phyloP scores from a whole-genome alignment of 352 stramenopile species.

The Blastocystis sp. region DNA sequence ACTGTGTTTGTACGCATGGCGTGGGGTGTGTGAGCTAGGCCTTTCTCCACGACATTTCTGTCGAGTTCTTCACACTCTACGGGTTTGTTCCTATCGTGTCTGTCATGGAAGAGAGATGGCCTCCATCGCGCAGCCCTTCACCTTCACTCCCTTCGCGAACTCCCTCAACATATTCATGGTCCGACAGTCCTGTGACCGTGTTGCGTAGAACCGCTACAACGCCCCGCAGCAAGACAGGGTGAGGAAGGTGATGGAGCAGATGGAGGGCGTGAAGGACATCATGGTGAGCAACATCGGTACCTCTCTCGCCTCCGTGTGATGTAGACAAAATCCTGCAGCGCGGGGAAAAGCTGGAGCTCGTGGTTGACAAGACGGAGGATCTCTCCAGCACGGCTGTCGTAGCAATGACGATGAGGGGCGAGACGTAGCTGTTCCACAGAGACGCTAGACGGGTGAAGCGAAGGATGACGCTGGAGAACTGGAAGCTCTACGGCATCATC shows the following conservation, averaged over 20 bases:
- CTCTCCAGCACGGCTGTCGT: conserved; percentile 86
- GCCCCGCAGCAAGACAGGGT: conserved; percentile 87
- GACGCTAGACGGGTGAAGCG: conserved; percentile 25
- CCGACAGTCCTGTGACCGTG: too few relatives aligned
- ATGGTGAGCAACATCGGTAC: conserved; percentile 96
- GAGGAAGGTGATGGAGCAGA: conserved; percentile 86
- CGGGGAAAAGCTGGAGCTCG: conserved; percentile 95
- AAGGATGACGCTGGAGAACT: neutral
- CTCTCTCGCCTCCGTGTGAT: neutral
- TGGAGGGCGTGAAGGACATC: conserved; percentile 94
- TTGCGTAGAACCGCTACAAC: conserved; percentile 75
- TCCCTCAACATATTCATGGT: conserved; percentile 64
- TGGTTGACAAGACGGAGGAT: conserved; percentile 89
- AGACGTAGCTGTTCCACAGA: conserved; percentile 22
- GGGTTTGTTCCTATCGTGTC: neutral
- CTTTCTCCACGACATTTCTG: conserved; percentile 10
- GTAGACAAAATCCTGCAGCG: conserved; percentile 92
- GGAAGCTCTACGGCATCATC: conserved; percentile 50
- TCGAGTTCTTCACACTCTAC: conserved; percentile 49
- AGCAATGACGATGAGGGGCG: neutral
- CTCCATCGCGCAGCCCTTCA: conserved; percentile 30
- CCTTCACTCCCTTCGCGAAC: conserved; percentile 47
- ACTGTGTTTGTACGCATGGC: conserved; percentile 12
- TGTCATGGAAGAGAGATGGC: neutral
- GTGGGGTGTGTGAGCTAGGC: neutral